Conservation (phyloP, 1,139 yeast species). For the Debaryomyces fabryi region DNA sequence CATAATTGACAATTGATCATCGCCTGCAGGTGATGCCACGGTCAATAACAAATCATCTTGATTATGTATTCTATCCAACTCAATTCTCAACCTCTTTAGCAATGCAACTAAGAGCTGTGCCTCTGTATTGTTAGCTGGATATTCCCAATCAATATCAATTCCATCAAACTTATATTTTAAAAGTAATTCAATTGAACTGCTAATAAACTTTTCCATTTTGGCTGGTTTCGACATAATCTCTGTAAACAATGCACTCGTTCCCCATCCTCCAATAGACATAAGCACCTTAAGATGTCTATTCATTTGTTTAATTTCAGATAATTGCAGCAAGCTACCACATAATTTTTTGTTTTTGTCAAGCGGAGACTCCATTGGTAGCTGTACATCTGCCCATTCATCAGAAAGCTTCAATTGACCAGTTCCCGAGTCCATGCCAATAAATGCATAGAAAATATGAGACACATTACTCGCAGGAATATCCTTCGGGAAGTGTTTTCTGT, state of each 20-base stretch:
- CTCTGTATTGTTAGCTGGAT: conserved; percentile 57
- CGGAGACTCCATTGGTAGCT: conserved; percentile 40
- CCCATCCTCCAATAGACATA: conserved; percentile 91
- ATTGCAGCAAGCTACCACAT: conserved; percentile 59
- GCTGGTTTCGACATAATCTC: conserved; percentile 40
- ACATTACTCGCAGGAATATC: conserved; percentile 60
- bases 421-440: conserved; percentile 56
- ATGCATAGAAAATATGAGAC: conserved; percentile 79
- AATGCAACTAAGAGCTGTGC: conserved; percentile 49
- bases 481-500: conserved; percentile 61
- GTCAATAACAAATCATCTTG: conserved; percentile 47
- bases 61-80: conserved; percentile 32
- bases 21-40: conserved; percentile 76
- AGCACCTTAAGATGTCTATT: conserved; percentile 58
- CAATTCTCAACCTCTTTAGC: conserved; percentile 43
- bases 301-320: conserved; percentile 50
- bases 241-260: conserved; percentile 57
- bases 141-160: conserved; percentile 94
- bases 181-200: conserved; percentile 51
- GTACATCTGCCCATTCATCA: conserved; percentile 72
- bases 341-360: conserved; percentile 21
- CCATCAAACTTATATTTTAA: conserved; percentile 77
- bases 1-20: conserved; percentile 44
- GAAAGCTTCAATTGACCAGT: conserved; percentile 58
- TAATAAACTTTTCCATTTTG: conserved; percentile 51